These are phyloP conservation scores for Orbilia javanica DNA, from an alignment of 2,329 filamentous ascomycete species.

Conservation along the genomic window DNA sequence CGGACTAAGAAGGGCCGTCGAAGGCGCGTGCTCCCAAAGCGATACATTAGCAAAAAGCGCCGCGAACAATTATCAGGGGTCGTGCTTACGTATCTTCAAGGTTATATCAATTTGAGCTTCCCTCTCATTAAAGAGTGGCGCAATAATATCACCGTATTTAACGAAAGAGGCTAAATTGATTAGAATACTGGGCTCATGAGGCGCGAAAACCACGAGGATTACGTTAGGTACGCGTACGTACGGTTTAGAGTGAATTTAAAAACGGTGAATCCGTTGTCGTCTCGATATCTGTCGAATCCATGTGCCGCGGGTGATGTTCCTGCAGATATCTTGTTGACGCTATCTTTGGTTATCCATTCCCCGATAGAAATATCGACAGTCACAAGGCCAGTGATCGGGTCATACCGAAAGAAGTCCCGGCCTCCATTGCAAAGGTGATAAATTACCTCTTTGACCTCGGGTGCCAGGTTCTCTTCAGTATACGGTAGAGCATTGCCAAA, in stretches of 20 bases:
- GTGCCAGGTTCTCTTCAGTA: background rate
- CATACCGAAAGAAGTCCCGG: constrained; percentile 34
- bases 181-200: too few relatives aligned
- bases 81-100: constrained; percentile 24
- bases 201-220: too few relatives aligned
- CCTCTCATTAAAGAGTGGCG: constrained; percentile 7
- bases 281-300: constrained; percentile 18
- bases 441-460: constrained; percentile 40
- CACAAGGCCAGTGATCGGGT: background rate
- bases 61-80: too few relatives aligned
- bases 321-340: background rate
- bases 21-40: too few relatives aligned
- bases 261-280: constrained; percentile 20
- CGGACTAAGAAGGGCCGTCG: too few relatives aligned
- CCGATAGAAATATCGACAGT: constrained; percentile 46
- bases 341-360: constrained; percentile 36
- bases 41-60: too few relatives aligned
- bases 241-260: constrained; percentile 29
- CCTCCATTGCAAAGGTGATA: constrained; percentile 25
- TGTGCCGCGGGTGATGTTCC: background rate
- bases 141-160: constrained; percentile 31
- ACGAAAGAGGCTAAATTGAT: constrained; percentile 31
- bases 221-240: background rate
- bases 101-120: constrained; percentile 29
- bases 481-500: background rate